Evolutionary conservation across 2,329 filamentous ascomycete genomes (phyloP).

Genomic region (Aspergillus nomiae): DNA sequence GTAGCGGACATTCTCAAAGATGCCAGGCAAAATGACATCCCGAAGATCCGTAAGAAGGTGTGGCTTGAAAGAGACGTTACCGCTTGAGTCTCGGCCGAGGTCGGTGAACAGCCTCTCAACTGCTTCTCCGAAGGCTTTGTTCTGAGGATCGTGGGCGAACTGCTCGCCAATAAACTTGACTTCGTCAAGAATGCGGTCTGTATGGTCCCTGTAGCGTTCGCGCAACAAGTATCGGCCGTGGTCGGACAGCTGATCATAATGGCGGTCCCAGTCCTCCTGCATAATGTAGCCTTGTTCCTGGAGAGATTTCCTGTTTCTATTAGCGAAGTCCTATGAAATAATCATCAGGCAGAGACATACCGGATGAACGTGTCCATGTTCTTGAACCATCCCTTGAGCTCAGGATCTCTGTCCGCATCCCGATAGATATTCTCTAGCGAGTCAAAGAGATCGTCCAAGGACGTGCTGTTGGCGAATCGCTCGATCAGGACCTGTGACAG

Average conservation of each 20-base stretch:
- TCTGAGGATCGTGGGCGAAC: slow-evolving; percentile 85
- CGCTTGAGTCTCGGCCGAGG: slow-evolving; percentile 82
- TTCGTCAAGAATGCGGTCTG: slow-evolving; percentile 83
- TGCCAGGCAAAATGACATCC: slow-evolving; percentile 78
- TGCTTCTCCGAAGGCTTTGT: slow-evolving; percentile 75
- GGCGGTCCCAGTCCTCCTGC: slow-evolving; percentile 72
- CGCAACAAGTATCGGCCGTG: slow-evolving; percentile 83
- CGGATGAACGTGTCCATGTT: slow-evolving; percentile 72
- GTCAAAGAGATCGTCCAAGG: slow-evolving; percentile 80
- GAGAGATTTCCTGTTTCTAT: slow-evolving; percentile 64
- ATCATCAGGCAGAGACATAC: slow-evolving; percentile 21
- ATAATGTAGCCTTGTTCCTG: slow-evolving; percentile 91
- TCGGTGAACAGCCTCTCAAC: slow-evolving; percentile 85
- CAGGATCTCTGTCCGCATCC: slow-evolving; percentile 82
- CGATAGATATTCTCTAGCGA: slow-evolving; percentile 83
- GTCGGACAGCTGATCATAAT: slow-evolving; percentile 86
- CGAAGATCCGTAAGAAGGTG: slow-evolving; percentile 87
- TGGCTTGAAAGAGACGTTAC: slow-evolving; percentile 87
- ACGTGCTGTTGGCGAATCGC: slow-evolving; percentile 94
- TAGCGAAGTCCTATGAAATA: neutral
- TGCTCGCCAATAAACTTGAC: slow-evolving; percentile 86
- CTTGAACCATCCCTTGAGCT: slow-evolving; percentile 89
- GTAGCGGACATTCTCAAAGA: slow-evolving; percentile 85
- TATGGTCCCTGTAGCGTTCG: slow-evolving; percentile 83
- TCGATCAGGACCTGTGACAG: slow-evolving; percentile 75